Percentiles rank a stretch among this genome's conserved stretches.
These are phyloP conservation scores for Omphalotus guepiniiformis DNA, from an alignment of 768 basidiomycete genomes.

Conservation along the genomic window DNA sequence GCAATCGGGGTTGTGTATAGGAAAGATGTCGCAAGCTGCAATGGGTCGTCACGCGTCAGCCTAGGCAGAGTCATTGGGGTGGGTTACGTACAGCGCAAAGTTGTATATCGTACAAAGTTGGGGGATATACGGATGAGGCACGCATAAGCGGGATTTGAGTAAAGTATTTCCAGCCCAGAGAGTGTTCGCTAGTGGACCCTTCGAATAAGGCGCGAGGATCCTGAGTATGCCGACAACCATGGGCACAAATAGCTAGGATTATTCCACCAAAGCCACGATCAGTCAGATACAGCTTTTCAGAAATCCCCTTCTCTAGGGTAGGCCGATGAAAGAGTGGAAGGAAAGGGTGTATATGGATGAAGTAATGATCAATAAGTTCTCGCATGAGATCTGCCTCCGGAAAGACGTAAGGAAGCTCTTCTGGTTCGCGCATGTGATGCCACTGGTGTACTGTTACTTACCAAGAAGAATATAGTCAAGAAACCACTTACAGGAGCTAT, in stretches of 20 bases:
- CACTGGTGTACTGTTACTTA: constrained; percentile 3
- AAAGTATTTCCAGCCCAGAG: constrained; percentile 42
- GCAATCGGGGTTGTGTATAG: constrained; percentile 24
- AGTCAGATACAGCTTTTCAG: constrained; percentile 29
- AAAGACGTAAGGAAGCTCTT: constrained; percentile 21
- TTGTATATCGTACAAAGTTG: constrained; percentile 39
- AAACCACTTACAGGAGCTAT: too few relatives aligned
- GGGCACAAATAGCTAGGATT: constrained; percentile 47
- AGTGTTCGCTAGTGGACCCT: constrained; percentile 27
- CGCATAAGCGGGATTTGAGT: constrained; percentile 32
- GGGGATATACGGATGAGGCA: constrained; percentile 26
- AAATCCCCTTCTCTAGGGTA: constrained; percentile 34
- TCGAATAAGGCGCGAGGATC: constrained; percentile 36
- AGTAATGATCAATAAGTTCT: constrained; percentile 48
- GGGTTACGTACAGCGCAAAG: constrained; percentile 22
- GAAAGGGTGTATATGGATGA: constrained; percentile 38
- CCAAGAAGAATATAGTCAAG: too few relatives aligned
- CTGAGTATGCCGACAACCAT: constrained; percentile 38
- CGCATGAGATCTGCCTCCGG: constrained; percentile 47
- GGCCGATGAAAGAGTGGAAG: constrained; percentile 51
- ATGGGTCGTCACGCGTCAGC: constrained; percentile 19
- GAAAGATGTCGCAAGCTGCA: constrained; percentile 31
- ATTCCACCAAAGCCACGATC: constrained; percentile 36
- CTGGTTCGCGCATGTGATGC: not conserved
- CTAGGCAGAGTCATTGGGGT: constrained; percentile 8